Conservation (phyloP, 129 eudicot genomes). For the Solidago caesia region DNA sequence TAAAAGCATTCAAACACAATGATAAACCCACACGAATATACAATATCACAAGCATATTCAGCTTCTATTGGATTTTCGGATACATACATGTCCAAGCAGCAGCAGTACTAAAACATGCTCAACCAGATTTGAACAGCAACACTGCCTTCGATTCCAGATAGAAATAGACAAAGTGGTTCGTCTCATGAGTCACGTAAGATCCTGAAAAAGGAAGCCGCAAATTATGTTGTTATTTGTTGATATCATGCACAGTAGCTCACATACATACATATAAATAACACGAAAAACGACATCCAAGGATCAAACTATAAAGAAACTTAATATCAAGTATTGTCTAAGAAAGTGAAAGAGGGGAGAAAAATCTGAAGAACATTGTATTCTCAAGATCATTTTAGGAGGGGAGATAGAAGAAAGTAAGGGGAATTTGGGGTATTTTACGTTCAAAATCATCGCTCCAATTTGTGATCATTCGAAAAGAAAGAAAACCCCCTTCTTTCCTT, state of each 20-base stretch:
- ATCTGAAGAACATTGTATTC: too few relatives aligned
- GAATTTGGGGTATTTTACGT: too few relatives aligned
- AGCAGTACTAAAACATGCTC: conserved; percentile 32
- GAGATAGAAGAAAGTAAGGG: too few relatives aligned
- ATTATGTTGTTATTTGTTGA: background rate
- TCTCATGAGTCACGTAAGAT: conserved; percentile 94
- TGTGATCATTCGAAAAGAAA: too few relatives aligned
- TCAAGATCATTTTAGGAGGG: too few relatives aligned
- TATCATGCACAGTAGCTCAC: too few relatives aligned
- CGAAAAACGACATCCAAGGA: conserved; percentile 1
- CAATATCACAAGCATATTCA: conserved; percentile 34
- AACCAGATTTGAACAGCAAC: conserved; percentile 90
- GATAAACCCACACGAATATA: conserved; percentile 28
- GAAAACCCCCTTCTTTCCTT: too few relatives aligned
- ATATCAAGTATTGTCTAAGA: background rate
- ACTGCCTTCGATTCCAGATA: conserved; percentile 90
- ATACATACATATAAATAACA: background rate
- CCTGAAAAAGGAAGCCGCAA: conserved; percentile 40
- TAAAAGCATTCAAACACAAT: conserved; percentile 21
- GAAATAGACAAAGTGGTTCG: conserved; percentile 90
- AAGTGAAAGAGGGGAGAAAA: too few relatives aligned
- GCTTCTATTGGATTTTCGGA: conserved; percentile 18
- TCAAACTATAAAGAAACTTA: conserved; percentile 4
- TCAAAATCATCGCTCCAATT: too few relatives aligned
- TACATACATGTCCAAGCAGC: conserved; percentile 32